Evolutionary conservation across 2,329 filamentous ascomycete species (phyloP).

Genomic region (Botrytis byssoidea): DNA sequence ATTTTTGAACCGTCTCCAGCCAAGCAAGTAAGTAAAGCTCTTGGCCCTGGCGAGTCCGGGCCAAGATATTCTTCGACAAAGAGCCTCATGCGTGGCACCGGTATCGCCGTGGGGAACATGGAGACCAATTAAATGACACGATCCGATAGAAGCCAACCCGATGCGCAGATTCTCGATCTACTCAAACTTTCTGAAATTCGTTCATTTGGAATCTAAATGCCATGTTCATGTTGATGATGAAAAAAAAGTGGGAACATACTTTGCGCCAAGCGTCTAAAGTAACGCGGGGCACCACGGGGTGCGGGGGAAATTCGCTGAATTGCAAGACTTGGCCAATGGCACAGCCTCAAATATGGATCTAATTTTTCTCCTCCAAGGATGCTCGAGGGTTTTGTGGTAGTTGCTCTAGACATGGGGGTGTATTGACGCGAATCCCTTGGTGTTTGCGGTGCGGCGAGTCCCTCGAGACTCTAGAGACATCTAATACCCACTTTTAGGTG

Average conservation of each 20-base stretch:
- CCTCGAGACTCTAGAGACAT: background rate
- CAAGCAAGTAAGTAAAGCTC: background rate
- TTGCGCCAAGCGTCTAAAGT: background rate
- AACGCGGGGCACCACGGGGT: conserved; percentile 15
- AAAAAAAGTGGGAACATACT: background rate
- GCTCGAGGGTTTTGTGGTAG: background rate
- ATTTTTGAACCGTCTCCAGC: background rate
- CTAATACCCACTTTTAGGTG: background rate
- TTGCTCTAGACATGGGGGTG: background rate
- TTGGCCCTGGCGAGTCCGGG: background rate
- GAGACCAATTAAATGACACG: background rate
- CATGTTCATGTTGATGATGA: background rate
- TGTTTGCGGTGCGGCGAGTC: background rate
- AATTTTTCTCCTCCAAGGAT: background rate
- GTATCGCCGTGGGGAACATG: background rate
- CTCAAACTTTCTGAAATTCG: background rate
- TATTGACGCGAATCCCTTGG: background rate
- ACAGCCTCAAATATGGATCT: conserved; percentile 8
- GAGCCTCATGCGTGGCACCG: background rate
- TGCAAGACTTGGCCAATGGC: background rate
- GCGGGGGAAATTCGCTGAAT: background rate
- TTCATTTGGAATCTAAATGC: background rate
- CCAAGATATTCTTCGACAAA: background rate
- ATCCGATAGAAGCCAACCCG: background rate
- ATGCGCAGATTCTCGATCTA: background rate